Conservation (phyloP, 2,329 filamentous ascomycete genomes). For the Macrophomina tecta region DNA sequence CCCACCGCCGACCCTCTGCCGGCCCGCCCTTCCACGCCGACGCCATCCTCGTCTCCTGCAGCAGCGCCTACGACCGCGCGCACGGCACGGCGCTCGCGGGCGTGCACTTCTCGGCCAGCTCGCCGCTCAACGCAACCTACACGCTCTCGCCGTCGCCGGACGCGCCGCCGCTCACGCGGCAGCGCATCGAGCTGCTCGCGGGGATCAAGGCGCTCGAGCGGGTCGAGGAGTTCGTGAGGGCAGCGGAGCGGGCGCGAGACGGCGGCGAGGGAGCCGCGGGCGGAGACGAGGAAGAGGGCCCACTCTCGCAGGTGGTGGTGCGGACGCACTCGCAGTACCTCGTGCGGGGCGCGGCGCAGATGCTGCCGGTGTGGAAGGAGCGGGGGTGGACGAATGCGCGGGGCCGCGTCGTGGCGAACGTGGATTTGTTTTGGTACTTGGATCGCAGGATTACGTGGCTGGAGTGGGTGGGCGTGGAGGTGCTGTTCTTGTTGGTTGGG, state of each 20-base stretch:
- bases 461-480: constrained; percentile 13
- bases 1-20: background rate
- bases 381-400: constrained; percentile 13
- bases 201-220: constrained; percentile 13
- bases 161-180: background rate
- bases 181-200: constrained; percentile 10
- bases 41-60: constrained; percentile 21
- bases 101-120: background rate
- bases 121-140: background rate
- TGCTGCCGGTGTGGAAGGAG: constrained; percentile 4
- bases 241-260: background rate
- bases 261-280: background rate
- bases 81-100: background rate
- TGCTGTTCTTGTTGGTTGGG: constrained; percentile 14
- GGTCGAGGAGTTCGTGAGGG: background rate
- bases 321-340: constrained; percentile 18
- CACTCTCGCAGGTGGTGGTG: constrained; percentile 10
- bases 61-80: background rate
- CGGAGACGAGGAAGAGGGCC: background rate
- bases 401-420: constrained; percentile 10
- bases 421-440: constrained; percentile 18
- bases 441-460: constrained; percentile 13
- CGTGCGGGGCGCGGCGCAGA: background rate
- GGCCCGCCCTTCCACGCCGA: background rate
- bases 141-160: background rate